A percentile compares a stretch with the other conserved stretches of the same genome.
Conservation (phyloP, 768 basidiomycete genomes). For the Coprinopsis strossmayeri region DNA sequence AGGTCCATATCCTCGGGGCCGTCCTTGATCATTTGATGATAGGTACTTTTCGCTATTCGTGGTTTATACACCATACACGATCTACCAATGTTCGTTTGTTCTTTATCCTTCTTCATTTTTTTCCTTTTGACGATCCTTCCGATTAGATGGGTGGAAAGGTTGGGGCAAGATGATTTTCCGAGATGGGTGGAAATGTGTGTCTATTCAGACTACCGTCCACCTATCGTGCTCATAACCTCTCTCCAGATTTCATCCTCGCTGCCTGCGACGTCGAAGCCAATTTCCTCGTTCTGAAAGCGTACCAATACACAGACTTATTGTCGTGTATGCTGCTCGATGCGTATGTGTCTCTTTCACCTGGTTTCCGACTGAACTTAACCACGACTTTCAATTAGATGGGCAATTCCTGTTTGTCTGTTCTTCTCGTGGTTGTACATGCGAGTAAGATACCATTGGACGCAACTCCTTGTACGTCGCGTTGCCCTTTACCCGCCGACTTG, state of each 20-base stretch:
- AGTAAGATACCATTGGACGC: constrained; percentile 76
- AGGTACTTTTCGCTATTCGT: constrained; percentile 77
- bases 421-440: constrained; percentile 83
- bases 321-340: constrained; percentile 93
- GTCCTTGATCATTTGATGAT: constrained; percentile 1
- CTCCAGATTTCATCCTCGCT: constrained; percentile 67
- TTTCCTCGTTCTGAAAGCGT: constrained; percentile 81
- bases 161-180: constrained; percentile 67
- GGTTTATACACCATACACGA: constrained; percentile 83
- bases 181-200: constrained; percentile 86
- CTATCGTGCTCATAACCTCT: constrained; percentile 1
- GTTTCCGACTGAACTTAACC: not conserved
- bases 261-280: constrained; percentile 85
- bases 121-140: not conserved
- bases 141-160: constrained; percentile 72
- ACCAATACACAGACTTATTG: constrained; percentile 79
- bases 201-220: not conserved
- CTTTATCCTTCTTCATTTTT: constrained; percentile 2
- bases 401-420: constrained; percentile 81
- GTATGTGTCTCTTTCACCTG: constrained; percentile 29
- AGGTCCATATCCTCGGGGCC: too few relatives aligned
- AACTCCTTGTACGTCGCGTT: constrained; percentile 50
- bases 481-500: not conserved
- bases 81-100: constrained; percentile 64
- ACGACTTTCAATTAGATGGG: constrained; percentile 48